Evolutionary conservation across 2,329 filamentous ascomycete genomes (phyloP).

Genomic region (Lachnellula occidentalis): DNA sequence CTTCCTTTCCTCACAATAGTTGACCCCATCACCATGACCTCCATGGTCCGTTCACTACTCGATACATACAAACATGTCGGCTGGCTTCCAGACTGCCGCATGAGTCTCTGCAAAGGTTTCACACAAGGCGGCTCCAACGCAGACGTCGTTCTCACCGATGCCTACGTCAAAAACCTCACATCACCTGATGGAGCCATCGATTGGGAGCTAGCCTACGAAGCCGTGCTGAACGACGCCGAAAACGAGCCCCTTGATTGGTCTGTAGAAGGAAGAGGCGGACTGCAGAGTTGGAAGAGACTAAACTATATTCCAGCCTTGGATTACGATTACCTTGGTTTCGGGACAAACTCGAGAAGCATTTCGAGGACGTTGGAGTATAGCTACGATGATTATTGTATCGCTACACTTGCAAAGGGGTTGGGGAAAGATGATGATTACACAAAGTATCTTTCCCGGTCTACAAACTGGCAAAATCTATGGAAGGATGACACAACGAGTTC

Average conservation of each 20-base stretch:
- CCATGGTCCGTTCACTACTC: slow-evolving; percentile 67
- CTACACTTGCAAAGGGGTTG: slow-evolving; percentile 52
- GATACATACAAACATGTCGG: slow-evolving; percentile 64
- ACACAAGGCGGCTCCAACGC: slow-evolving; percentile 74
- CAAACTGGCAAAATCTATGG: slow-evolving; percentile 59
- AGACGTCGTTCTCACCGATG: slow-evolving; percentile 64
- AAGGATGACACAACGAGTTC: slow-evolving; percentile 48
- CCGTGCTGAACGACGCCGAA: slow-evolving; percentile 57
- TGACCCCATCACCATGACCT: slow-evolving; percentile 56
- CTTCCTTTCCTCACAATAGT: slow-evolving; percentile 65
- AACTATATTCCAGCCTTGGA: slow-evolving; percentile 68
- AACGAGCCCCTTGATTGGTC: slow-evolving; percentile 59
- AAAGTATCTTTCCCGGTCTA: slow-evolving; percentile 20
- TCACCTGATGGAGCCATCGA: slow-evolving; percentile 41
- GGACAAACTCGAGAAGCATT: slow-evolving; percentile 63
- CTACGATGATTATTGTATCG: slow-evolving; percentile 68
- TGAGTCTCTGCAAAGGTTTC: slow-evolving; percentile 69
- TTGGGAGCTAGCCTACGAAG: slow-evolving; percentile 65
- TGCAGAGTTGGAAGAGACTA: slow-evolving; percentile 65
- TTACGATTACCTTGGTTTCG: slow-evolving; percentile 58
- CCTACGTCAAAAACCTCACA: slow-evolving; percentile 59
- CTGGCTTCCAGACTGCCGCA: slow-evolving; percentile 36
- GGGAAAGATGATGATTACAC: slow-evolving; percentile 45
- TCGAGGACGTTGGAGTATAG: slow-evolving; percentile 71
- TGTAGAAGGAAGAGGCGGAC: slow-evolving; percentile 63